Evolutionary conservation across 768 basidiomycete genomes (phyloP), one percentile per base, ranked within the genome.

Genomic region (Mycena haematopus): DNA sequence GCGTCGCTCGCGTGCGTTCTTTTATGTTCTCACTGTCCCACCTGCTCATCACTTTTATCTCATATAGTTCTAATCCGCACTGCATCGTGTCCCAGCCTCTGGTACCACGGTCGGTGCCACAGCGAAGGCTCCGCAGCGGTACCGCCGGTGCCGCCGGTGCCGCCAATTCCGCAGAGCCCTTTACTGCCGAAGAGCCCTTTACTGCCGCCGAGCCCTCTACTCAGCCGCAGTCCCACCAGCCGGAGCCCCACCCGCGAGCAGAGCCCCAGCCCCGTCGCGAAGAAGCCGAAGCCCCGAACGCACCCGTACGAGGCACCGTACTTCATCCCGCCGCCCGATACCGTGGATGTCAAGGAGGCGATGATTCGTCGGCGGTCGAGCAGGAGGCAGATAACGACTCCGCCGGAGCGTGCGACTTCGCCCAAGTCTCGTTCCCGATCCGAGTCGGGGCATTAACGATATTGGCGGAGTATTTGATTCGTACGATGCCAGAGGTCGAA

Each of bases 251-350:
- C 19, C 4, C 36, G 36, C 8, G 11, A 36, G 36, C 36, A 36
- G 13, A n/a, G 19, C 15, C 17, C 40, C 40, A 14, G 9, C 40
- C 40, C 29, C 29, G 6, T 9, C 9, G 29, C 29, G 19, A 44
- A 51, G 50, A 45, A 60, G 21, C 52, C 56, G 58, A 56, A 56
- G 15, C 65, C 44, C 15, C 61, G 65, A 6, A 67, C 66, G n/a
- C 58, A 64, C n/a, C 62, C 62, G n/a, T 67, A 67, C 56, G 66
- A 31, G 21, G 66, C 66, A 40, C 66, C 66, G 40, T 67, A 67
- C 29, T 67, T 64, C 51, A 55, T 63, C 40, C 62, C 56, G 11
- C 62, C 66, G 21, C 66, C 66, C 31, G 62, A 67, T 36, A 56
- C 55, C 25, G 54, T 27, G 3, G 58, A 63, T 25, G 58, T 63